Percentiles rank a stretch among this genome's conserved stretches.
Evolutionary conservation across 2,329 filamentous ascomycete species (phyloP).

Genomic region (Claviceps spartinae): DNA sequence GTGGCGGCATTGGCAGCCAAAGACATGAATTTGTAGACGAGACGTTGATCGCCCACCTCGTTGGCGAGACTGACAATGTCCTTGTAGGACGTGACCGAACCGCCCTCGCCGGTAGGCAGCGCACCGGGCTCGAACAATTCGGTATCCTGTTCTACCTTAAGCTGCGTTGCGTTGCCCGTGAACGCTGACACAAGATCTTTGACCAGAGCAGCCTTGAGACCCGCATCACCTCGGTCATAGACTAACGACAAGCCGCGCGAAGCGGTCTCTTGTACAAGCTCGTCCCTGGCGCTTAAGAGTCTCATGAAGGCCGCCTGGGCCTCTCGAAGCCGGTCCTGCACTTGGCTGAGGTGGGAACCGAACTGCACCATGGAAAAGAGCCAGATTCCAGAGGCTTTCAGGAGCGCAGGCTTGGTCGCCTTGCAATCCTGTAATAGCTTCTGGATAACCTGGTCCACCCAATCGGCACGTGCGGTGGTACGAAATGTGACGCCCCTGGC

Average conservation of each 20-base stretch:
- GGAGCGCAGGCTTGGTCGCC: constrained; percentile 73
- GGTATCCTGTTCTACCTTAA: constrained; percentile 81
- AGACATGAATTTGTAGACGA: constrained; percentile 99
- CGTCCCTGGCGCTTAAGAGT: constrained; percentile 75
- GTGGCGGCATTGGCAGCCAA: constrained; percentile 90
- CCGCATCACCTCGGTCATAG: constrained; percentile 79
- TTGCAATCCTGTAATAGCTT: constrained; percentile 67
- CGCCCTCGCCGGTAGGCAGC: constrained; percentile 78
- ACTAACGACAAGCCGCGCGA: constrained; percentile 83
- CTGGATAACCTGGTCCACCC: constrained; percentile 46
- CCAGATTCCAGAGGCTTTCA: constrained; percentile 93
- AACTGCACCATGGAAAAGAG: constrained; percentile 83
- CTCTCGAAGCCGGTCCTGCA: constrained; percentile 61
- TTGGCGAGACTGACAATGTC: constrained; percentile 94
- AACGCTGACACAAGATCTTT: constrained; percentile 82
- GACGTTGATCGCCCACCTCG: constrained; percentile 85
- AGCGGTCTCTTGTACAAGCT: constrained; percentile 90
- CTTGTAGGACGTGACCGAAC: constrained; percentile 87
- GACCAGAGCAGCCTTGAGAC: constrained; percentile 69
- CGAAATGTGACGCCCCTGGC: constrained; percentile 22
- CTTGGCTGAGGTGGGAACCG: constrained; percentile 62
- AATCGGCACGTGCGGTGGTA: constrained; percentile 24
- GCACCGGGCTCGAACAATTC: constrained; percentile 88
- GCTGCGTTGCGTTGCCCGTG: constrained; percentile 58
- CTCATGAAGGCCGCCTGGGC: constrained; percentile 81